phyloP scores from a whole-genome alignment of 495 filamentous ascomycete species.

The Neurospora sp. region DNA sequence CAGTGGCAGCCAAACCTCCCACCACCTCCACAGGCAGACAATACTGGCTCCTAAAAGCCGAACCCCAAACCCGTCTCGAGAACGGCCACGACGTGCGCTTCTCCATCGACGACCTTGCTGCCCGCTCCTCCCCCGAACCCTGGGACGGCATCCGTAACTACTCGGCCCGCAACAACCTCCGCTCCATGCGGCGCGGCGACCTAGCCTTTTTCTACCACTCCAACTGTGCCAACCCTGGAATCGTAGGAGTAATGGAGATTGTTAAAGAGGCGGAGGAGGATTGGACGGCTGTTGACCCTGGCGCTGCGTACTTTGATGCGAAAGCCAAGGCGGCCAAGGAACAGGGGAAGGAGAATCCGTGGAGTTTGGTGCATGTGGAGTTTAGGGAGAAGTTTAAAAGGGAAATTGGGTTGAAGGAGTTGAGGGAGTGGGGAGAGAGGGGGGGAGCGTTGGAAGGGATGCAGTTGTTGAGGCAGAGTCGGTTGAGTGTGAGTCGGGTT shows the following conservation, averaged over 20 bases:
- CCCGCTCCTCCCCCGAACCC: constrained; percentile 60
- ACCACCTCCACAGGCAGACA: not conserved
- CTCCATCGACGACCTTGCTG: constrained; percentile 82
- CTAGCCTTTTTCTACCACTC: constrained; percentile 96
- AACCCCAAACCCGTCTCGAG: constrained; percentile 77
- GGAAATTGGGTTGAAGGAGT: constrained; percentile 61
- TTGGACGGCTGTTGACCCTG: constrained; percentile 68
- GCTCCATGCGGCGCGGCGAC: constrained; percentile 83
- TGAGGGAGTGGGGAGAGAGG: constrained; percentile 48
- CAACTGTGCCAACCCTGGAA: constrained; percentile 83
- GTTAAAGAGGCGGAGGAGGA: constrained; percentile 73
- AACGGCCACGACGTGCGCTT: constrained; percentile 84
- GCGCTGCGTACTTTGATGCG: constrained; percentile 74
- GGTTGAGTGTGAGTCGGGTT: constrained; percentile 79
- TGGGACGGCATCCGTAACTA: constrained; percentile 65
- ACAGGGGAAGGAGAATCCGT: constrained; percentile 30
- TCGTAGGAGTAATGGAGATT: constrained; percentile 91
- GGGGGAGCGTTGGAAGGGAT: constrained; percentile 65
- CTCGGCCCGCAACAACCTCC: constrained; percentile 73
- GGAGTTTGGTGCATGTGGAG: constrained; percentile 80
- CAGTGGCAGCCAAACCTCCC: not conserved
- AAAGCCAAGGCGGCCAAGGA: constrained; percentile 54
- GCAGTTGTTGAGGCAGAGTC: constrained; percentile 67
- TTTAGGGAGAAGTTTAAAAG: constrained; percentile 72
- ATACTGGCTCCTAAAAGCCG: constrained; percentile 95